Conservation (phyloP, 371 early-diverging fungal species). For the Circinella umbellata region DNA sequence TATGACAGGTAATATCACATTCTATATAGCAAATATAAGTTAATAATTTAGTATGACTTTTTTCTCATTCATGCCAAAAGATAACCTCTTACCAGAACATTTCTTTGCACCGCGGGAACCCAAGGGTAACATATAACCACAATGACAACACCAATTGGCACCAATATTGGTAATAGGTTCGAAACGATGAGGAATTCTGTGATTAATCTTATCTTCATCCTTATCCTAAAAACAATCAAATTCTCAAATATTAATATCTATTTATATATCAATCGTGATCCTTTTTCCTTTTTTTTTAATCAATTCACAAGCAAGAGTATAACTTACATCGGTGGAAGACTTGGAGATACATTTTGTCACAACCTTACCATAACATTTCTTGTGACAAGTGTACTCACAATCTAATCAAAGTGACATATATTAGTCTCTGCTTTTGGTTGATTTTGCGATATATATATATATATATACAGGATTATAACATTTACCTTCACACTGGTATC, state of each 20-base stretch:
- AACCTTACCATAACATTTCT: constrained; percentile 85
- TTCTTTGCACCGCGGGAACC: constrained; percentile 74
- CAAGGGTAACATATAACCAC: constrained; percentile 93
- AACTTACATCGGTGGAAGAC: constrained; percentile 54
- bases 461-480: no score
- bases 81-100: constrained; percentile 49
- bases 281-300: not conserved
- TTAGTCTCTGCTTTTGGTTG: no score
- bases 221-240: constrained; percentile 39
- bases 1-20: constrained; percentile 88
- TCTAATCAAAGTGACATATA: constrained; percentile 41
- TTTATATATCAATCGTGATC: not conserved
- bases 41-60: not conserved
- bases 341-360: constrained; percentile 91
- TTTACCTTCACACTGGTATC: constrained; percentile 91
- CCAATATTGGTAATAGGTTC: constrained; percentile 78
- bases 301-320: not conserved
- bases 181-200: constrained; percentile 96
- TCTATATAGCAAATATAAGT: constrained; percentile 41
- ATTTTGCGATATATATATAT: no score
- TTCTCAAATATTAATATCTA: not conserved
- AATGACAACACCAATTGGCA: constrained; percentile 97
- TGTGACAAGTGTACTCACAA: constrained; percentile 96
- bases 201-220: constrained; percentile 77
- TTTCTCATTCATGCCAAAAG: not conserved